A percentile compares a stretch with the other conserved stretches of the same genome.
These are phyloP conservation scores for Trametes cingulata DNA, from an alignment of 768 basidiomycete genomes.

Conservation along the genomic window DNA sequence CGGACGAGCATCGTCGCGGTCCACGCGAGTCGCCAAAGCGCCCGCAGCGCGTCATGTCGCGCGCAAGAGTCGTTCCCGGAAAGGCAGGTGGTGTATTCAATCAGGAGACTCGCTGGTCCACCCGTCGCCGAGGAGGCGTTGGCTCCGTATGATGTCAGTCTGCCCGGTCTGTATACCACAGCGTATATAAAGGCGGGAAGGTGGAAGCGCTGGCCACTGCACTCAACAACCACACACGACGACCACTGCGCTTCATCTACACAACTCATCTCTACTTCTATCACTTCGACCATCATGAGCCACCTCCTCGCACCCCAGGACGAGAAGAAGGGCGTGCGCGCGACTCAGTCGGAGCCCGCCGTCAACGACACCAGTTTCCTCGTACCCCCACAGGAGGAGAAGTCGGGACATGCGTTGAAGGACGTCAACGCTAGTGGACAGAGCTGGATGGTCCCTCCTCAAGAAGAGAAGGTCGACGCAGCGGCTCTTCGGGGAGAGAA, in stretches of 20 bases:
- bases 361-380: conserved; percentile 10
- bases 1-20: conserved; percentile 27
- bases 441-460: conserved; percentile 12
- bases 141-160: conserved; percentile 9
- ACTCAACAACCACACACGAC: not conserved
- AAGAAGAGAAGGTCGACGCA: conserved; percentile 6
- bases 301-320: conserved; percentile 14
- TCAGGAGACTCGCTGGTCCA: too few relatives aligned
- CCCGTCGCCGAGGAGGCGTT: not conserved
- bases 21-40: conserved; percentile 4
- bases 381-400: conserved; percentile 15
- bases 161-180: not conserved
- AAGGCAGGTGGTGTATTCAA: conserved; percentile 17
- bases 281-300: conserved; percentile 2
- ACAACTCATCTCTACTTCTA: not conserved
- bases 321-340: conserved; percentile 6
- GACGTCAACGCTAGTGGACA: not conserved
- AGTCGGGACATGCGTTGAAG: not conserved
- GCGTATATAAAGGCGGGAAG: not conserved
- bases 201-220: not conserved
- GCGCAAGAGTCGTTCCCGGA: not conserved
- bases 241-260: not conserved
- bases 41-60: conserved; percentile 10
- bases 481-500: conserved; percentile 6
- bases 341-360: conserved; percentile 3